Evolutionary conservation across 2,329 filamentous ascomycete genomes (phyloP), one percentile per base, ranked within the genome.

Genomic region (Orbilia ellipsospora): DNA sequence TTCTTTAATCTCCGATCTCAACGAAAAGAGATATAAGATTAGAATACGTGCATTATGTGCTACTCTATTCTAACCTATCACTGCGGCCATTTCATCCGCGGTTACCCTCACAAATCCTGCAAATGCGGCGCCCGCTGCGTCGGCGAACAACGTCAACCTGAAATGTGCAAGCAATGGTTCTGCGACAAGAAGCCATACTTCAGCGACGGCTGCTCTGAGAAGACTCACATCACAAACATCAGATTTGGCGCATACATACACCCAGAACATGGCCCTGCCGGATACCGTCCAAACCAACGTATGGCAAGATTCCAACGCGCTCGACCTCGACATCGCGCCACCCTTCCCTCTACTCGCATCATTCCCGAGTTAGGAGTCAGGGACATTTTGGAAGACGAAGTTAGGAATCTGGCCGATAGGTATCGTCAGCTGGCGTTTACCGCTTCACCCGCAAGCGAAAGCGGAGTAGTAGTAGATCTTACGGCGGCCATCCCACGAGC

Each of bases 1-100:
- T 10, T 36, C 5, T 7, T 36, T 36, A 7, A 36, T 36, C 31
- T 36, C 10, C 10, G 8, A 7, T 36, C 5, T 36, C 31, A 36
- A 36, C 31, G 10, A 36, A 36, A 36, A 36, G 31, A 36, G 10
- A 10, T 6, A 2, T 6, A 2, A 7, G 10, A 36, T 6, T 6
- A 6, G 8, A 8, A 18, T 20, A 20, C 36, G 48, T 52, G 4
- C 40, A 18, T 36, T 52, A 74, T 74, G 70, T 74, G 70, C 16
- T 74, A 74, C 54, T 15, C 28, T 12, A 12, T 68, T 5, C 61
- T 51, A 40, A 68, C 59, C n/a, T 74, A 26, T 45, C 63, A 63
- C 31, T 74, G 70, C 52, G 70, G 70, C 10, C 70, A 74, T 50
- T 68, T 36, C 70, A 64, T 51, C 20, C 70, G 70, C 51, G 44